Evolutionary conservation across 192 early-diverging fungal genomes (phyloP), one percentile per base, ranked within the genome.

Genomic region (Umbelopsis vinacea): DNA sequence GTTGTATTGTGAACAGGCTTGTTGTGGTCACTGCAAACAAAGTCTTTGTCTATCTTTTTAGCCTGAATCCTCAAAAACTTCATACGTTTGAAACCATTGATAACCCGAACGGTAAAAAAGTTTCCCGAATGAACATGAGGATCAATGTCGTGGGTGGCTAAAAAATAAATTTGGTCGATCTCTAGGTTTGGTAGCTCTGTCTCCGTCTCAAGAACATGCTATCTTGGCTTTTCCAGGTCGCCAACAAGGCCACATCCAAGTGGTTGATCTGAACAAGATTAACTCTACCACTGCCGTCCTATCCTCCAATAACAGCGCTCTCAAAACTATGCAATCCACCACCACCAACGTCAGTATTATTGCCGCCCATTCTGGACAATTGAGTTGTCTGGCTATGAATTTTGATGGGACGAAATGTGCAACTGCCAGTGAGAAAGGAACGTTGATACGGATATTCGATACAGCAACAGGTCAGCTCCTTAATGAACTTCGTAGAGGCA

Each of bases 371-470:
- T 85, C 88, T 3, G 88, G 91, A 17, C 81, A 87, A 21, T 80
- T 97, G 29, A 90, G 92, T 71, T 91, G 88, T 52, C 79, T 98
- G 17, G 90, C 94, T 3, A 77, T 95, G 40, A 95, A 93, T 29
- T 73, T 79, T 17, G 87, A 92, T 52, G 96, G 95, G 45, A 79
- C 83, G 26, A 92, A 92, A 78, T 86, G 96, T 38, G 95, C 95
- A 38, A 91, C 92, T 46, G 91, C 95, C 23, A 93, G 90, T 52
- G 92, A 94, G 40, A 95, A 93, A 69, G 97, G 96, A 35, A 98
- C 97, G 4, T 83, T 98, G 17, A 90, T 98, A 48, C 84, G 97
- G 19, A 92, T 98, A 17, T 98, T 93, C 71, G 89, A 95, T 74
- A 89, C 91, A 0, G 72, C 84, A 52, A 89, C 89, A 9, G 89